Conservation (phyloP, 306 rosid species). For the Vicia faba region DNA sequence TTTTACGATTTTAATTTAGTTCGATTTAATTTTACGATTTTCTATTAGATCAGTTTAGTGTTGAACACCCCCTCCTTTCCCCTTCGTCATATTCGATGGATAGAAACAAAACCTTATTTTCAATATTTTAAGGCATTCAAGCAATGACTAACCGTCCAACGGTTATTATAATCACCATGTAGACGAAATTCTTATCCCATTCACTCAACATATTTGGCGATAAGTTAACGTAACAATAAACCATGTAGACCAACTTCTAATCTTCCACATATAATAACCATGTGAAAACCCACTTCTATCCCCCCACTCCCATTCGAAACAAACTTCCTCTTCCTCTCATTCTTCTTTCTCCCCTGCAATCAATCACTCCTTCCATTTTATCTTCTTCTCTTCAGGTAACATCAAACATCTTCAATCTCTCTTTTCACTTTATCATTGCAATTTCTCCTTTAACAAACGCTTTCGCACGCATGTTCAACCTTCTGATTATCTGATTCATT, state of each 20-base stretch:
- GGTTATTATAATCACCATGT: background rate
- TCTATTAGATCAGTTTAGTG: too few species aligned
- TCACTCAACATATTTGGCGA: too few species aligned
- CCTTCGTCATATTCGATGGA: too few species aligned
- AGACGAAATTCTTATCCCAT: too few species aligned
- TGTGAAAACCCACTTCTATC: slow-evolving; percentile 10
- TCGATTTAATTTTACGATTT: too few species aligned
- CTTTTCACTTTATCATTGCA: too few species aligned
- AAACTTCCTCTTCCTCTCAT: background rate
- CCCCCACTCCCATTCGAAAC: background rate
- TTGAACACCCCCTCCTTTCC: too few species aligned
- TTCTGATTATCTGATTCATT: background rate
- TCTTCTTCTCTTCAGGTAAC: slow-evolving; percentile 16
- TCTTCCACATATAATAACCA: background rate
- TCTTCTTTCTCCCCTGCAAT: background rate
- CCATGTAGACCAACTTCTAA: background rate
- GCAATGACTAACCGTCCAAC: background rate
- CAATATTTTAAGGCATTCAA: too few species aligned
- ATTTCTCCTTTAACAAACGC: too few species aligned
- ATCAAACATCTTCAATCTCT: background rate
- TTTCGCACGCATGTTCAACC: background rate
- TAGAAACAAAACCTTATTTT: too few species aligned
- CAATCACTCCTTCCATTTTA: background rate
- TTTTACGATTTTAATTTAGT: too few species aligned
- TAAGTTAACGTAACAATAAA: too few species aligned